phyloP scores from a whole-genome alignment of 345 rosid species.

The Hibiscus tridactylites region DNA sequence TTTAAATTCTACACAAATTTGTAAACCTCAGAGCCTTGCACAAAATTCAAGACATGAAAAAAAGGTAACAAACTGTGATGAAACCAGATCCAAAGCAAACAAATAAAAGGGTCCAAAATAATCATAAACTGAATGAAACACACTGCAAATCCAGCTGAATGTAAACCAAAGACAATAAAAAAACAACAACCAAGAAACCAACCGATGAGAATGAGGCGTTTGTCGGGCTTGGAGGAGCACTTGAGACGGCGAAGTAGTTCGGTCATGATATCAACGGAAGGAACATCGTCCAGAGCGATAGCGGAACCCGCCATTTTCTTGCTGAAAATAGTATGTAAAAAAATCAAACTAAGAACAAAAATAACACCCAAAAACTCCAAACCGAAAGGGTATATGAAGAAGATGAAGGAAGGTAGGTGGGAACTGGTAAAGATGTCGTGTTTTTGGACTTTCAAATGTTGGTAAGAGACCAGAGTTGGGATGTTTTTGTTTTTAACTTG shows the following conservation, averaged over 20 bases:
- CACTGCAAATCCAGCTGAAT: background rate
- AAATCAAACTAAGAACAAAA: too few relatives aligned
- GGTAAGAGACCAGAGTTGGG: too few relatives aligned
- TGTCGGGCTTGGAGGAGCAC: constrained; percentile 79
- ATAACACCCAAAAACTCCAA: too few relatives aligned
- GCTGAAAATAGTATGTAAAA: background rate
- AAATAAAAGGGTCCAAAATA: background rate
- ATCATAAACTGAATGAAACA: background rate
- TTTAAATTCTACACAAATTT: background rate
- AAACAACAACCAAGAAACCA: background rate
- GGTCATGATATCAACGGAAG: constrained; percentile 69
- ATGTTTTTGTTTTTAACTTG: background rate
- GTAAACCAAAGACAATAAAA: background rate
- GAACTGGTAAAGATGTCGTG: background rate
- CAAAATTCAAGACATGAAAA: background rate
- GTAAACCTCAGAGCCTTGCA: background rate
- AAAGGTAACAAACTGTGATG: background rate
- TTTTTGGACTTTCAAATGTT: background rate
- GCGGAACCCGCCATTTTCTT: constrained; percentile 19
- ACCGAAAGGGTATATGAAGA: background rate
- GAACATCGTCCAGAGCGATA: constrained; percentile 54
- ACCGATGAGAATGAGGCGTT: constrained; percentile 89
- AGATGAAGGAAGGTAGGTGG: background rate
- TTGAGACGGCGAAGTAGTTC: constrained; percentile 83
- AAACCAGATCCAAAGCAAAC: background rate